A percentile compares a stretch with the other conserved stretches of the same genome.
Evolutionary conservation across 495 filamentous ascomycete genomes (phyloP).

Genomic region (Aspergillus nanangensis): DNA sequence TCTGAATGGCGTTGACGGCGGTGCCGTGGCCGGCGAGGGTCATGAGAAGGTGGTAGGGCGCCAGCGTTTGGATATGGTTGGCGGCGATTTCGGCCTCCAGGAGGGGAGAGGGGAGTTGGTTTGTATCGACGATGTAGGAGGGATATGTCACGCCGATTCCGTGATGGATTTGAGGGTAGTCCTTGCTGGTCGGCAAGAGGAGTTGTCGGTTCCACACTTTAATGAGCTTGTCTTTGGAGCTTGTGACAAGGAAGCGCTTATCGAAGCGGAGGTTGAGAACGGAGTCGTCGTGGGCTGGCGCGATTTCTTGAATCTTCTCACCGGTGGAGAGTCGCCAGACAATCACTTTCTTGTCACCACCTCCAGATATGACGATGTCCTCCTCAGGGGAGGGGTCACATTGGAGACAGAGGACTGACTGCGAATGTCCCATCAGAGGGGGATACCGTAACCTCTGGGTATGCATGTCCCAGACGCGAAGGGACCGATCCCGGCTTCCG

Average conservation of each 20-base stretch:
- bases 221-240: slow-evolving; percentile 94
- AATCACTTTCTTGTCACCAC: slow-evolving; percentile 85
- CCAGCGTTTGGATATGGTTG: slow-evolving; percentile 31
- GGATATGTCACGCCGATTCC: slow-evolving; percentile 42
- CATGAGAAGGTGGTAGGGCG: slow-evolving; percentile 72
- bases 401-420: slow-evolving; percentile 91
- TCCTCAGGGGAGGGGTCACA: slow-evolving; percentile 90
- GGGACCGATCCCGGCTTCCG: slow-evolving; percentile 81
- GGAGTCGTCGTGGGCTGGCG: slow-evolving; percentile 77
- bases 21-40: slow-evolving; percentile 77
- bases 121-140: slow-evolving; percentile 50
- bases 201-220: slow-evolving; percentile 86
- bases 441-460: slow-evolving; percentile 67
- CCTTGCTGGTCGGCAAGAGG: slow-evolving; percentile 61
- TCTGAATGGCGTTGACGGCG: slow-evolving; percentile 94
- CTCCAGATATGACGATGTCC: slow-evolving; percentile 89
- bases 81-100: slow-evolving; percentile 39
- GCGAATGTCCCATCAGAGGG: slow-evolving; percentile 71
- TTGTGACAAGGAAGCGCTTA: slow-evolving; percentile 84
- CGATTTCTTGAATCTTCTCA: slow-evolving; percentile 65
- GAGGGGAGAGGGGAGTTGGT: slow-evolving; percentile 40
- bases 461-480: slow-evolving; percentile 87
- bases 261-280: slow-evolving; percentile 96
- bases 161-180: slow-evolving; percentile 52
- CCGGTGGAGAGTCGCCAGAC: slow-evolving; percentile 94